phyloP scores from a whole-genome alignment of 176 grass and related monocot species.

The Cenchrus americanus region DNA sequence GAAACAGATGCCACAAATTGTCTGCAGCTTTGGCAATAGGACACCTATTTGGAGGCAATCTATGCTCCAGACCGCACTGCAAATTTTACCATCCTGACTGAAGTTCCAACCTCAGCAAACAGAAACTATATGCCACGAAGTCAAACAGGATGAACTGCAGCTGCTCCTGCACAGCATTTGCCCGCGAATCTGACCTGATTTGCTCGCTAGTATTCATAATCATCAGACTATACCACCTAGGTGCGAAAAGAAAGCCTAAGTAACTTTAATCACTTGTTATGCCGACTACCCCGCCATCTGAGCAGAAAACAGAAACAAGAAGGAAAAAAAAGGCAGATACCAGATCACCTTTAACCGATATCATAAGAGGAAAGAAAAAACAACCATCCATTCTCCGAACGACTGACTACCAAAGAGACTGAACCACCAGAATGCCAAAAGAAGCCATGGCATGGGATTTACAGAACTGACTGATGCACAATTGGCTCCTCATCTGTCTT shows the following conservation, averaged over 20 bases:
- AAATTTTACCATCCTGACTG: neutral
- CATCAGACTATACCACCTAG: neutral
- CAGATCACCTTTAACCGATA: neutral
- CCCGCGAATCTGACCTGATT: neutral
- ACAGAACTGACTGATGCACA: conserved; percentile 29
- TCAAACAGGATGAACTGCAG: neutral
- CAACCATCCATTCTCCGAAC: neutral
- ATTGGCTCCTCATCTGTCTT: neutral
- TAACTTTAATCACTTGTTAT: neutral
- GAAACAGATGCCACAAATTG: neutral
- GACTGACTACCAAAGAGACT: neutral
- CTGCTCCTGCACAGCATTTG: neutral
- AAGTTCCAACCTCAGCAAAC: neutral
- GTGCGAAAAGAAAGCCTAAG: neutral
- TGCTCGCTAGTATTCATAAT: neutral
- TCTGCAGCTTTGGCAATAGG: neutral
- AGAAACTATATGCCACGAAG: neutral
- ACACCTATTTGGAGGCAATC: neutral
- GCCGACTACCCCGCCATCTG: neutral
- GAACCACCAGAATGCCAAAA: conserved; percentile 21
- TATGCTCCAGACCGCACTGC: neutral
- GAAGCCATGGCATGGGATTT: conserved; percentile 33
- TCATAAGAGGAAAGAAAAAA: neutral
- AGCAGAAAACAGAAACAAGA: neutral
- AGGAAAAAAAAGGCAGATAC: neutral